These are phyloP conservation scores for Dentipellis fragilis DNA, from an alignment of 768 basidiomycete genomes.

Conservation along the genomic window DNA sequence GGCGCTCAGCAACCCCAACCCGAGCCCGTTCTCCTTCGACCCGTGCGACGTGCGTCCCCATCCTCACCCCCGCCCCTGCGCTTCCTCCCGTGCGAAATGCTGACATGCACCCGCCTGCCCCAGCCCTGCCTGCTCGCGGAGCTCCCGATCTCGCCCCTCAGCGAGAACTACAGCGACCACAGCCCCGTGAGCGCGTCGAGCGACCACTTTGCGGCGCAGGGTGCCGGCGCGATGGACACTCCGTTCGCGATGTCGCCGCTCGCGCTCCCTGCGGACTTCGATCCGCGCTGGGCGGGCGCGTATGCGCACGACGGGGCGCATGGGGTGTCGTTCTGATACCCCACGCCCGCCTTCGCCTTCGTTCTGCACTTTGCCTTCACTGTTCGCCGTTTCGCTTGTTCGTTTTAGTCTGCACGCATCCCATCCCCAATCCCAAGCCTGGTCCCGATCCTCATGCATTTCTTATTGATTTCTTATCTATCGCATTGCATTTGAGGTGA, in stretches of 20 bases:
- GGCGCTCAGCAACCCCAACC: conserved; percentile 4
- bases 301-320: neutral
- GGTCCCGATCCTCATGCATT: no score
- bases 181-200: conserved; percentile 6
- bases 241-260: conserved; percentile 6
- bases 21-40: conserved; percentile 6
- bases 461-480: no score
- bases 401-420: no score
- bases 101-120: neutral
- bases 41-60: conserved; percentile 8
- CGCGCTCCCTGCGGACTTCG: conserved; percentile 8
- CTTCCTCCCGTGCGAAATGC: neutral
- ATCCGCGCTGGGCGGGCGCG: conserved; percentile 7
- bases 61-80: neutral
- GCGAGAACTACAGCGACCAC: conserved; percentile 13
- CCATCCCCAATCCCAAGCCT: no score
- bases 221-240: conserved; percentile 3
- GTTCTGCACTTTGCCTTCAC: no score
- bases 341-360: no score
- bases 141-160: conserved; percentile 17
- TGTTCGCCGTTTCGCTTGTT: no score
- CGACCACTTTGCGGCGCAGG: conserved; percentile 3
- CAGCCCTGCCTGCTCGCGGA: conserved; percentile 13
- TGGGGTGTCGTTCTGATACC: no score
- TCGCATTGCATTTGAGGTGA: no score